These are phyloP conservation scores for Conidiobolus coronatus DNA, from an alignment of 371 early-diverging fungal species.

Conservation along the genomic window DNA sequence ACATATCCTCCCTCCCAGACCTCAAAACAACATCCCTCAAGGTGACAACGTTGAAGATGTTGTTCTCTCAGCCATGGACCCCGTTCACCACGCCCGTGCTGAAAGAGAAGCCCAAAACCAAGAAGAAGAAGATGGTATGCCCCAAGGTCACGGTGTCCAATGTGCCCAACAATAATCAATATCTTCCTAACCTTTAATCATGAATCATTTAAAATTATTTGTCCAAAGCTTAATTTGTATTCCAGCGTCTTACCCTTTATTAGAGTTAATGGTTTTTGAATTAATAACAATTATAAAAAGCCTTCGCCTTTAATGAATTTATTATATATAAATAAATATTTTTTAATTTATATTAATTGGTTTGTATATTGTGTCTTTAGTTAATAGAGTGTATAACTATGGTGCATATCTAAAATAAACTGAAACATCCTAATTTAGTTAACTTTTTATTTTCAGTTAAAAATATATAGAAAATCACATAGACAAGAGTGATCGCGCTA, in stretches of 20 bases:
- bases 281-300: too few species aligned
- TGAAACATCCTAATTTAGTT: not conserved
- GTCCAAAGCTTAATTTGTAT: not conserved
- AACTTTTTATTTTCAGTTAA: not conserved
- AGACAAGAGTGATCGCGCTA: too few species aligned
- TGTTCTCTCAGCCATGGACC: conserved; percentile 49
- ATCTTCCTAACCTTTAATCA: too few species aligned
- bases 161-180: conserved; percentile 75
- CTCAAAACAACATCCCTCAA: conserved; percentile 14
- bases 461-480: too few species aligned
- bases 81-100: conserved; percentile 27
- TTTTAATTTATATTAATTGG: not conserved
- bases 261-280: too few species aligned
- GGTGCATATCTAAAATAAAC: not conserved
- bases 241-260: too few species aligned
- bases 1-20: conserved; percentile 33
- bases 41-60: conserved; percentile 40
- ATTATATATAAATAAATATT: too few species aligned
- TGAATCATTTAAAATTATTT: not conserved
- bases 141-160: conserved; percentile 62
- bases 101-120: conserved; percentile 17
- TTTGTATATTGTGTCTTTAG: not conserved
- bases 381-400: not conserved
- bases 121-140: conserved; percentile 26
- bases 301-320: too few species aligned